Evolutionary conservation across 352 stramenopile genomes (phyloP).

Genomic region (Phytophthora litchii): DNA sequence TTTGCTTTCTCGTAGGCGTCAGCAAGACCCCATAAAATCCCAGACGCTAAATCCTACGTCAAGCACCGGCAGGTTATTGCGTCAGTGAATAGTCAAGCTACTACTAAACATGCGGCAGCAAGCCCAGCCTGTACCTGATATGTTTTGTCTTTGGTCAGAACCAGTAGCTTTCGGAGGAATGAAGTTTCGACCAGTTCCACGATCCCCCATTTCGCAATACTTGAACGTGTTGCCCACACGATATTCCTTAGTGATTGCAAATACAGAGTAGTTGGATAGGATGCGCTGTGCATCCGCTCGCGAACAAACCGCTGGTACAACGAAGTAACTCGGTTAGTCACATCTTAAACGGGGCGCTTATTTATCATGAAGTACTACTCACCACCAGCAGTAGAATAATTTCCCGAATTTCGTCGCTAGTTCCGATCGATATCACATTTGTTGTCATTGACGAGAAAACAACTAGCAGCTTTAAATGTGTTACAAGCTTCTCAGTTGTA

Average conservation of each 20-base stretch:
- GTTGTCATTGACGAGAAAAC: slow-evolving; percentile 26
- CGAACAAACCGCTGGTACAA: slow-evolving; percentile 19
- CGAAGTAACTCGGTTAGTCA: slow-evolving; percentile 4
- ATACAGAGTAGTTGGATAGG: slow-evolving; percentile 16
- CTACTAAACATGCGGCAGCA: neutral
- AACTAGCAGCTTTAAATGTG: slow-evolving; percentile 16
- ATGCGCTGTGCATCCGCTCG: slow-evolving; percentile 14
- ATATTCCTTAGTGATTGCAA: slow-evolving; percentile 27
- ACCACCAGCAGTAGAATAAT: slow-evolving; percentile 26
- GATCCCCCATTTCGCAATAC: slow-evolving; percentile 23
- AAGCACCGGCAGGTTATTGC: neutral
- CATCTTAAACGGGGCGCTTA: neutral
- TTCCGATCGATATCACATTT: slow-evolving; percentile 19
- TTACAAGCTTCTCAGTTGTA: slow-evolving; percentile 10
- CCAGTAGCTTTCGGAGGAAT: slow-evolving; percentile 27
- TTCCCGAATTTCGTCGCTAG: slow-evolving; percentile 26
- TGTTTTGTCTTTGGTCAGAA: slow-evolving; percentile 14
- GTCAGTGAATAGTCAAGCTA: neutral
- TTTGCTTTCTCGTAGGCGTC: slow-evolving; percentile 28
- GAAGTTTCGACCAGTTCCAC: slow-evolving; percentile 13
- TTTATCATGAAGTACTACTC: neutral
- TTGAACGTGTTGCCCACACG: slow-evolving; percentile 20
- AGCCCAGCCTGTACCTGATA: slow-evolving; percentile 16
- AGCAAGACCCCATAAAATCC: slow-evolving; percentile 28
- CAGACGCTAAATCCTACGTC: slow-evolving; percentile 21